Conservation (phyloP, 306 rosid genomes). For the Fragaria nilgerrensis region DNA sequence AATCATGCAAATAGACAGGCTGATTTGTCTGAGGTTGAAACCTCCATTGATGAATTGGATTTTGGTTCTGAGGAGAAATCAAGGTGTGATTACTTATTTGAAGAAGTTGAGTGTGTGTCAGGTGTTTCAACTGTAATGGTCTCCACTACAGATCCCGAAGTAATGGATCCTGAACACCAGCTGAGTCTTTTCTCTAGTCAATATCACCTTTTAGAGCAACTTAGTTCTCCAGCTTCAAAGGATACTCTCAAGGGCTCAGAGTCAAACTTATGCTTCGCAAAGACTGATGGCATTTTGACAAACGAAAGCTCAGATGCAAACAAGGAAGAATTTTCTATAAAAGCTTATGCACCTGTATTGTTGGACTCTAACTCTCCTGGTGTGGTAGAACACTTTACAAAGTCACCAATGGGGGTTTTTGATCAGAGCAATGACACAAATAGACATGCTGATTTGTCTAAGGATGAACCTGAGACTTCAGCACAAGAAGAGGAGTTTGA, state of each 20-base stretch:
- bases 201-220: constrained; percentile 24
- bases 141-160: constrained; percentile 24
- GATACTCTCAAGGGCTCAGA: constrained; percentile 31
- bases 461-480: constrained; percentile 26
- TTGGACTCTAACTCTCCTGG: constrained; percentile 25
- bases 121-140: constrained; percentile 6
- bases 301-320: constrained; percentile 24
- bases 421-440: constrained; percentile 21
- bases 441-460: constrained; percentile 8
- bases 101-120: constrained; percentile 12
- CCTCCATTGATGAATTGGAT: constrained; percentile 15
- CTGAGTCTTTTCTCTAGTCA: constrained; percentile 24
- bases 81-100: constrained; percentile 8
- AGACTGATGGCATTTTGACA: constrained; percentile 28
- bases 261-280: constrained; percentile 20
- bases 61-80: not conserved
- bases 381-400: constrained; percentile 31
- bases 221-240: constrained; percentile 8
- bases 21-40: constrained; percentile 19
- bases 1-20: constrained; percentile 11
- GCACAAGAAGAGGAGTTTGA: constrained; percentile 9
- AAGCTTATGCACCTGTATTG: constrained; percentile 19
- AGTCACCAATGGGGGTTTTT: constrained; percentile 19
- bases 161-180: constrained; percentile 30
- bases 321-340: constrained; percentile 31